phyloP scores from a whole-genome alignment of 2,329 filamentous ascomycete species.

The Cadophora sp. region DNA sequence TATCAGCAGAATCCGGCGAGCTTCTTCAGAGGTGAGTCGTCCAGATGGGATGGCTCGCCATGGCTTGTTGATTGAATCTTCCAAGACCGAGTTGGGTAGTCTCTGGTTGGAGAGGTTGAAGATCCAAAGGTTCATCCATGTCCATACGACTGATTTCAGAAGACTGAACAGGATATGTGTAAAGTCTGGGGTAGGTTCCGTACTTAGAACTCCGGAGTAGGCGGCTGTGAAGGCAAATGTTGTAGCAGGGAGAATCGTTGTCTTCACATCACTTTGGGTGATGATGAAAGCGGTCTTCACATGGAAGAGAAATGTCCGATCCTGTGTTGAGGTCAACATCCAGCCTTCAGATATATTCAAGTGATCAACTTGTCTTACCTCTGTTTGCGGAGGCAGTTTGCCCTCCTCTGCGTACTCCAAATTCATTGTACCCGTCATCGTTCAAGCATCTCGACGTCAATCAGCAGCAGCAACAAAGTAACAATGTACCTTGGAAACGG shows the following conservation, averaged over 20 bases:
- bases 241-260: conserved; percentile 26
- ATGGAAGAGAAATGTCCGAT: conserved; percentile 24
- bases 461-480: conserved; percentile 2
- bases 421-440: conserved; percentile 17
- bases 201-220: conserved; percentile 16
- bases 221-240: conserved; percentile 26
- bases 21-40: conserved; percentile 40
- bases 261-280: conserved; percentile 30
- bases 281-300: conserved; percentile 29
- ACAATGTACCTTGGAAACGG: neutral
- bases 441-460: conserved; percentile 21
- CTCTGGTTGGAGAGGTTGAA: conserved; percentile 46
- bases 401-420: conserved; percentile 25
- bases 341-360: neutral
- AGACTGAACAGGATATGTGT: neutral
- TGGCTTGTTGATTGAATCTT: conserved; percentile 46
- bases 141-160: conserved; percentile 27
- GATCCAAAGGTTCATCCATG: conserved; percentile 43
- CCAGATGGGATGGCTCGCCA: conserved; percentile 46
- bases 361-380: conserved; percentile 21
- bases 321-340: conserved; percentile 12
- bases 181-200: neutral
- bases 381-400: conserved; percentile 18
- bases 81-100: conserved; percentile 40
- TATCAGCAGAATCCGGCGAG: conserved; percentile 37